Percentiles rank a stretch among this genome's conserved stretches.
Evolutionary conservation across 129 eudicot species (phyloP).

Genomic region (Rutidosis leptorrhynchoides): DNA sequence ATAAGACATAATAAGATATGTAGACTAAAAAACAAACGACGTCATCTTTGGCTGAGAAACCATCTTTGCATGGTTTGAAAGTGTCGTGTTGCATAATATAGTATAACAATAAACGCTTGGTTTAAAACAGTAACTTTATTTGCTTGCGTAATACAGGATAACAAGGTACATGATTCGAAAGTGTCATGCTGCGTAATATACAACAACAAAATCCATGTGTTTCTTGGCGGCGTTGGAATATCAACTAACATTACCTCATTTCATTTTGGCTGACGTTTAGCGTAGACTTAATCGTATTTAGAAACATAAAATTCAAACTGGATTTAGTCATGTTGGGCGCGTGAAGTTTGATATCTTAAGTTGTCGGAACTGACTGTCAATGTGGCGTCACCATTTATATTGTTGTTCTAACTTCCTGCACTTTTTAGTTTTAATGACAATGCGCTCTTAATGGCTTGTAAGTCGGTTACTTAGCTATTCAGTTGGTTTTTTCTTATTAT

Average conservation of each 20-base stretch:
- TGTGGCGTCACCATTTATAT: not conserved
- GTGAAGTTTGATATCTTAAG: constrained; percentile 4
- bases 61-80: not conserved
- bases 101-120: not conserved
- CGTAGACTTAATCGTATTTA: not conserved
- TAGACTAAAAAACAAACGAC: too few relatives aligned
- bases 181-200: not conserved
- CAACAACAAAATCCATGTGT: constrained; percentile 2
- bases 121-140: not conserved
- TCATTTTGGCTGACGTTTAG: not conserved
- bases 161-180: not conserved
- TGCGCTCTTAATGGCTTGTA: not conserved
- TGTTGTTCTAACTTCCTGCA: not conserved
- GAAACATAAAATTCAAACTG: not conserved
- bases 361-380: not conserved
- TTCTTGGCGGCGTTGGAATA: not conserved
- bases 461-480: not conserved
- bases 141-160: not conserved
- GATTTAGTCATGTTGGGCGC: constrained; percentile 12
- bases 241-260: not conserved
- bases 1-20: too few relatives aligned
- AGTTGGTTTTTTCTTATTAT: not conserved
- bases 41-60: not conserved
- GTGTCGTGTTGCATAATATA: not conserved
- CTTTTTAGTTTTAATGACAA: not conserved